These are phyloP conservation scores for Coemansia sp. DNA, from an alignment of 192 early-diverging fungal genomes.

Conservation along the genomic window DNA sequence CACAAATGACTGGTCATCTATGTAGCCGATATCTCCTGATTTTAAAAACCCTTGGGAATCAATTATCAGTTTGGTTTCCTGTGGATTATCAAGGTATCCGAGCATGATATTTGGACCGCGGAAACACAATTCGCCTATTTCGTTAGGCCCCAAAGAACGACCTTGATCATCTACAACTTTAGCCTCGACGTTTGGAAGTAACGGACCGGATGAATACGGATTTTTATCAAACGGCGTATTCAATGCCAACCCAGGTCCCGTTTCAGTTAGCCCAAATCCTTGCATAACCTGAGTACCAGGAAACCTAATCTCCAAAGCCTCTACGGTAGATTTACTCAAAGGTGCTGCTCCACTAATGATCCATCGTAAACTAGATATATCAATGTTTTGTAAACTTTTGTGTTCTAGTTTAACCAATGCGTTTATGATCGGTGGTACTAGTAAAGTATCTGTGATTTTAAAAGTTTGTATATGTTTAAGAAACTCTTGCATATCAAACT, in stretches of 20 bases:
- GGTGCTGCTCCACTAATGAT: constrained; percentile 77
- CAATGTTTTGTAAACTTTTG: too few relatives aligned
- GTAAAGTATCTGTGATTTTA: constrained; percentile 53
- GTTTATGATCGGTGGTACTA: constrained; percentile 63
- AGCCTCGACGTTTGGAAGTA: constrained; percentile 68
- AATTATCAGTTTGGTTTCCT: constrained; percentile 65
- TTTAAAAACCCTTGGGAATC: constrained; percentile 74
- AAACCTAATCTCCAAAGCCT: constrained; percentile 29
- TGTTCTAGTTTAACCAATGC: too few relatives aligned
- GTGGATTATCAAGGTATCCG: constrained; percentile 76
- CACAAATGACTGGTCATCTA: constrained; percentile 57
- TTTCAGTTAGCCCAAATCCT: constrained; percentile 65
- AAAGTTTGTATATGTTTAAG: constrained; percentile 58
- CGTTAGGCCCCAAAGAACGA: constrained; percentile 10
- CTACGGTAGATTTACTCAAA: constrained; percentile 44
- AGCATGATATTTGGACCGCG: constrained; percentile 83
- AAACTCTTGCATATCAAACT: constrained; percentile 63
- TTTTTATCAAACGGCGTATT: constrained; percentile 3
- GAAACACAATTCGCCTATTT: constrained; percentile 81
- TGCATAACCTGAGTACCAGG: constrained; percentile 41
- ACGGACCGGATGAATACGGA: constrained; percentile 58
- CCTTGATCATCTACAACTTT: constrained; percentile 64
- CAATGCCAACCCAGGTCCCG: constrained; percentile 26
- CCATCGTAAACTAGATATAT: constrained; percentile 58
- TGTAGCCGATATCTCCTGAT: constrained; percentile 73